Evolutionary conservation across 2,329 filamentous ascomycete species (phyloP).

Genomic region (Fusarium sterilihyphosum): DNA sequence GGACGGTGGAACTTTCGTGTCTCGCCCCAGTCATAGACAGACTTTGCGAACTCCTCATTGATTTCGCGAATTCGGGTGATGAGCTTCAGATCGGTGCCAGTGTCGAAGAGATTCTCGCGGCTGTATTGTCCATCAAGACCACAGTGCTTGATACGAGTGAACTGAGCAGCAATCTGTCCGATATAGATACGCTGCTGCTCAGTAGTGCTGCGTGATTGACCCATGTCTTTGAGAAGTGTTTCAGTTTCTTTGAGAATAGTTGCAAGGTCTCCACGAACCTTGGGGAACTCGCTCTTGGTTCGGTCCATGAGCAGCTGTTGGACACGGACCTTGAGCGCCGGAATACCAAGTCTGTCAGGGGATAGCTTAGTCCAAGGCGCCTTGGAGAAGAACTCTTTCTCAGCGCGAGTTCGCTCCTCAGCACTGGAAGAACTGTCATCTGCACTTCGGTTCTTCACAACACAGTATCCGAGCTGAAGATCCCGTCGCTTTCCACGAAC

Average conservation of each 20-base stretch:
- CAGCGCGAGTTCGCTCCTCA: constrained; percentile 45
- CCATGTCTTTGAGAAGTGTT: constrained; percentile 40
- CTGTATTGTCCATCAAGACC: constrained; percentile 51
- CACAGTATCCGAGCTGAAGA: constrained; percentile 58
- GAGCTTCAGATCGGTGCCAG: constrained; percentile 41
- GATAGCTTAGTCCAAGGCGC: constrained; percentile 49
- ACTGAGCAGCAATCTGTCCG: constrained; percentile 46
- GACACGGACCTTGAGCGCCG: constrained; percentile 49
- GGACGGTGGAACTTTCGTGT: too few species aligned
- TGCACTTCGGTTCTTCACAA: constrained; percentile 59
- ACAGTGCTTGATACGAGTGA: constrained; percentile 41
- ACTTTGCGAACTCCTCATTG: constrained; percentile 49
- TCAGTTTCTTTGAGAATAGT: constrained; percentile 13
- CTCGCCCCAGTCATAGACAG: constrained; percentile 39
- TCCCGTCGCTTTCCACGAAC: constrained; percentile 53
- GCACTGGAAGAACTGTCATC: constrained; percentile 51
- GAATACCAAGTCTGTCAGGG: constrained; percentile 47
- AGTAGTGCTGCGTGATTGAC: constrained; percentile 41
- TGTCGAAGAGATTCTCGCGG: not conserved
- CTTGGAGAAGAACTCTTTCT: constrained; percentile 51
- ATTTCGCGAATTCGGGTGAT: constrained; percentile 52
- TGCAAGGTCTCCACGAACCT: constrained; percentile 47
- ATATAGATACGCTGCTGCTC: constrained; percentile 50
- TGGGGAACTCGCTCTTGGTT: constrained; percentile 52
- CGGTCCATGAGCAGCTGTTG: constrained; percentile 52